These are phyloP conservation scores for Citrus australasica DNA, from an alignment of 345 rosid genomes.

Conservation along the genomic window DNA sequence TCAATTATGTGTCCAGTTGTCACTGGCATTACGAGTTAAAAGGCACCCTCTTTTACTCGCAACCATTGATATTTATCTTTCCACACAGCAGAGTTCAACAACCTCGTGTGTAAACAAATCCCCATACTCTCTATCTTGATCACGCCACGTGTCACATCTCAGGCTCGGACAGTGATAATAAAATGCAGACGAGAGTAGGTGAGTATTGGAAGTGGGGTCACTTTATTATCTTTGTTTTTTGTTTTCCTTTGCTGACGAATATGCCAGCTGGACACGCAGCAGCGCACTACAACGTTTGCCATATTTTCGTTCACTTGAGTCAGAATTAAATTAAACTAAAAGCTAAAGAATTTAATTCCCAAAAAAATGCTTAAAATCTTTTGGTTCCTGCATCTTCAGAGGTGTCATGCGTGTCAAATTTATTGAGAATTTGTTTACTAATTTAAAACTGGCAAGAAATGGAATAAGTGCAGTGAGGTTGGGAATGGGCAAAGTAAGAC, in stretches of 20 bases:
- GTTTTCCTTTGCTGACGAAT: conserved; percentile 12
- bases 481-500: not conserved
- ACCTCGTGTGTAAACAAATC: not conserved
- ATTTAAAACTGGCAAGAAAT: not conserved
- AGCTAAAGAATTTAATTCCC: conserved; percentile 13
- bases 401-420: conserved; percentile 12
- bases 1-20: conserved; percentile 39
- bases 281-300: not conserved
- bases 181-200: not conserved
- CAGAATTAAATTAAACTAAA: not conserved
- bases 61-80: conserved; percentile 10
- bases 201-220: not conserved
- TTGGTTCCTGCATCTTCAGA: not conserved
- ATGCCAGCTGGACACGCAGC: conserved; percentile 34
- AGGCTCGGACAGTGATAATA: not conserved
- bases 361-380: not conserved
- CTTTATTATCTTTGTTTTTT: conserved; percentile 10
- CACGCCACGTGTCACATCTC: not conserved
- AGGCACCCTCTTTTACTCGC: conserved; percentile 18
- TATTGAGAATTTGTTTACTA: not conserved
- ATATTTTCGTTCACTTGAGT: no score
- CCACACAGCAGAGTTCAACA: not conserved
- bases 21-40: conserved; percentile 25
- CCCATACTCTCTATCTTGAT: rapidly evolving
- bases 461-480: not conserved